Percentiles rank a stretch among this genome's conserved stretches.
Conservation (phyloP, 805 yeast genomes). For the Pichia scutulata region DNA sequence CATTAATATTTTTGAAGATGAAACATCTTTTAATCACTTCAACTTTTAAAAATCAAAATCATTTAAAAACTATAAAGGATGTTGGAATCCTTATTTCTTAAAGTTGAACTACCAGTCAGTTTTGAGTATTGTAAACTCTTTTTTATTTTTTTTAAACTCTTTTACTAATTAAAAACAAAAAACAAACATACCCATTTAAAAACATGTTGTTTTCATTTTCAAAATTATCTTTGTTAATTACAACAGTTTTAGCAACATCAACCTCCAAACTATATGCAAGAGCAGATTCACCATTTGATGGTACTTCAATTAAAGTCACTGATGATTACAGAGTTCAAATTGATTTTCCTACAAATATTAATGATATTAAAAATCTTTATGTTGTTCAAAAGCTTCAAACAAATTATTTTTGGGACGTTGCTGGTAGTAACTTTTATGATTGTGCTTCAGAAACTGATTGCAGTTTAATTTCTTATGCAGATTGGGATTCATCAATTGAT, state of each 20-base stretch:
- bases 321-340: constrained; percentile 6
- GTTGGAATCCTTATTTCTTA: background rate
- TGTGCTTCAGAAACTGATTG: constrained; percentile 9
- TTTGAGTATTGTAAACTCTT: too few relatives aligned
- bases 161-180: background rate
- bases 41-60: too few relatives aligned
- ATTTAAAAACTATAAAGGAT: background rate
- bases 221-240: background rate
- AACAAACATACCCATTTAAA: background rate
- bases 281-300: background rate
- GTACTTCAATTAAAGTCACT: constrained; percentile 1
- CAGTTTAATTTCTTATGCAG: background rate
- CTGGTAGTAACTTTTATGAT: constrained; percentile 1
- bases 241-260: background rate
- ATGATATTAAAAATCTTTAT: constrained; percentile 1
- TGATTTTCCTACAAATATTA: constrained; percentile 11
- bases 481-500: background rate
- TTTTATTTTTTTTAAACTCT: background rate
- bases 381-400: constrained; percentile 1
- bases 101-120: background rate
- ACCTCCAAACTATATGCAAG: background rate
- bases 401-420: constrained; percentile 7
- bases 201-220: background rate
- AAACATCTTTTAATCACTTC: background rate
- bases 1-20: background rate